Conservation (phyloP, 1,284 basidiomycete species). For the Gastroboletus turbinatus region DNA sequence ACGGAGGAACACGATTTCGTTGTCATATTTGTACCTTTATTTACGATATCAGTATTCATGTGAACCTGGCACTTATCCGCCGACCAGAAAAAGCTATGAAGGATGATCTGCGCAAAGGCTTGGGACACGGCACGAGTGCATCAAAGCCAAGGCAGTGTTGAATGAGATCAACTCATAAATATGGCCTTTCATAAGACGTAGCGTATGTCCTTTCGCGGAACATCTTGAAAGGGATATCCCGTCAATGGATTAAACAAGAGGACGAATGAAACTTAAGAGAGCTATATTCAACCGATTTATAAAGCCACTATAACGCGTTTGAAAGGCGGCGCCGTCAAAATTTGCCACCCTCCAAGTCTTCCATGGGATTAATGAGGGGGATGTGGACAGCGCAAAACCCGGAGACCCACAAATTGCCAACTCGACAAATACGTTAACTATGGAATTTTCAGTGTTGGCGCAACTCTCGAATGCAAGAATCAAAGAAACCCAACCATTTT, state of each 20-base stretch:
- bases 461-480: background rate
- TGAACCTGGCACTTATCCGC: background rate
- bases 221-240: background rate
- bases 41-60: background rate
- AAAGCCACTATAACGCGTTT: background rate
- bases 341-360: background rate
- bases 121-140: background rate
- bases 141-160: background rate
- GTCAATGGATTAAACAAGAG: conserved; percentile 2
- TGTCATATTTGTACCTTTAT: background rate
- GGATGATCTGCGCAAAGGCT: background rate
- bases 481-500: background rate
- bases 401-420: background rate
- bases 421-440: background rate
- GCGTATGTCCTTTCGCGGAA: background rate
- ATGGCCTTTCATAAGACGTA: background rate
- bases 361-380: background rate
- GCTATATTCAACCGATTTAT: background rate
- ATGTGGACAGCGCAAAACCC: background rate
- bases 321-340: background rate
- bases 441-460: background rate
- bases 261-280: background rate
- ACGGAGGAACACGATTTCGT: background rate
- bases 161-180: background rate
- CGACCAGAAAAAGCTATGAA: background rate